These are phyloP conservation scores for Curvularia lunata DNA, from an alignment of 2,329 filamentous ascomycete species.

Conservation along the genomic window DNA sequence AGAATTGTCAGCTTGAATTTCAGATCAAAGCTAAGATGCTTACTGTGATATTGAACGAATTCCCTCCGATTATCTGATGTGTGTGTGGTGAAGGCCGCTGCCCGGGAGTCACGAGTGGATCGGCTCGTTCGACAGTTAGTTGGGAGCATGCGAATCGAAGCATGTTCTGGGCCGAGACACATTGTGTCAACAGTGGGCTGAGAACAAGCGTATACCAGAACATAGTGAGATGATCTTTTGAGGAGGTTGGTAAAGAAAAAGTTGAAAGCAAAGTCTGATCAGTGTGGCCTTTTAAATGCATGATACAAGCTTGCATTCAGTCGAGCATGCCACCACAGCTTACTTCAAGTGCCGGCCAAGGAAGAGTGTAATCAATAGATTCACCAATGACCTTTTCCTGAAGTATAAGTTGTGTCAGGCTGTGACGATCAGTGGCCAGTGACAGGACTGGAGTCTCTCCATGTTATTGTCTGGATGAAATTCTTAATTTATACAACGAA, in stretches of 20 bases:
- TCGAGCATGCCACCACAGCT: background rate
- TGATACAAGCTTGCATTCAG: background rate
- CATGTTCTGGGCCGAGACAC: constrained; percentile 42
- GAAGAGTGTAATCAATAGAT: background rate
- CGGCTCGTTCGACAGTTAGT: constrained; percentile 60
- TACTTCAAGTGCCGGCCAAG: background rate
- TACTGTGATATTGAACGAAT: constrained; percentile 44
- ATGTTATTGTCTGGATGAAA: constrained; percentile 17
- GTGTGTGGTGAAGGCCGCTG: constrained; percentile 36
- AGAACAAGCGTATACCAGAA: constrained; percentile 32
- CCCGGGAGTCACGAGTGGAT: constrained; percentile 47
- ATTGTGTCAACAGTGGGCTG: constrained; percentile 30
- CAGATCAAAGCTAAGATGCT: background rate
- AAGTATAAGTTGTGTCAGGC: background rate
- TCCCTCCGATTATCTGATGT: constrained; percentile 44
- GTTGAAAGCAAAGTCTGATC: background rate
- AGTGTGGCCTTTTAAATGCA: constrained; percentile 1
- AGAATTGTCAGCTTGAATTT: constrained; percentile 16
- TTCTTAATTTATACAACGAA: constrained; percentile 23
- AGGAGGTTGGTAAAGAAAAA: background rate
- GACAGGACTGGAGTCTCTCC: background rate
- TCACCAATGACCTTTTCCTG: background rate
- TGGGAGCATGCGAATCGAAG: constrained; percentile 45
- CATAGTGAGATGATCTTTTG: constrained; percentile 18
- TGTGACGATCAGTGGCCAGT: background rate